A percentile compares a stretch with the other conserved stretches of the same genome.
These are phyloP conservation scores for Ustilago bromivora DNA, from an alignment of 1,284 basidiomycete species.

Conservation along the genomic window DNA sequence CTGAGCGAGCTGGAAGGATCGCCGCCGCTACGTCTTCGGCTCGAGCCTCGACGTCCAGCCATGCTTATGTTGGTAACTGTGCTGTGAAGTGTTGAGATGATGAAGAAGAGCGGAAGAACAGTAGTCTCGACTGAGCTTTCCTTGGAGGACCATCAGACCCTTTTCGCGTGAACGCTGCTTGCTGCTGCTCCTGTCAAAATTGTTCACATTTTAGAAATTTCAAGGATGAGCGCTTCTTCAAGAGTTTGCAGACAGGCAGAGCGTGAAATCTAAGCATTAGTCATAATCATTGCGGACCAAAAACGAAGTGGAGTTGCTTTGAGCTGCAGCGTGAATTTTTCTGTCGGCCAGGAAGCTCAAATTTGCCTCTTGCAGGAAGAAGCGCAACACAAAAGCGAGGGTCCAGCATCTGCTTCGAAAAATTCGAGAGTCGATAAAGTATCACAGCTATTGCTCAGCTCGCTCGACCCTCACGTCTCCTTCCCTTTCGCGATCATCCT, in stretches of 20 bases:
- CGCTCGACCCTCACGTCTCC: background rate
- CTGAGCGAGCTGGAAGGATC: slow-evolving; percentile 30
- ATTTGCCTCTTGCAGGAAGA: slow-evolving; percentile 2
- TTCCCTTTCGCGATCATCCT: background rate
- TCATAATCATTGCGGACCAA: background rate
- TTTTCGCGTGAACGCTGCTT: background rate
- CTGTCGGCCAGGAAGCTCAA: background rate
- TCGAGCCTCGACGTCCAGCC: slow-evolving; percentile 35
- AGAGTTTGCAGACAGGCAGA: background rate
- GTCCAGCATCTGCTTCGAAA: background rate
- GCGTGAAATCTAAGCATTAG: background rate
- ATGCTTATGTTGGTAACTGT: slow-evolving; percentile 17
- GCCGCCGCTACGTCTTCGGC: slow-evolving; percentile 21
- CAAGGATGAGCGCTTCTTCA: background rate
- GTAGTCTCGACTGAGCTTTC: slow-evolving; percentile 13
- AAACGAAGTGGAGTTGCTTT: slow-evolving; percentile 7
- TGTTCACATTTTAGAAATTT: slow-evolving; percentile 17
- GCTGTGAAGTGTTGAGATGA: slow-evolving; percentile 3
- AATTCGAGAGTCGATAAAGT: background rate
- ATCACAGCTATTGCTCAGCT: background rate
- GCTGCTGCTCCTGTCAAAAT: background rate
- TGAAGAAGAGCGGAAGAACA: slow-evolving; percentile 1
- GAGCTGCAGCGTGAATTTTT: slow-evolving; percentile 2
- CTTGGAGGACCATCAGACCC: background rate
- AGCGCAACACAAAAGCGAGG: slow-evolving; percentile 4